A percentile compares a stretch with the other conserved stretches of the same genome.
These are phyloP conservation scores for Neurospora intermedia DNA, from an alignment of 495 filamentous ascomycete species.

Conservation along the genomic window DNA sequence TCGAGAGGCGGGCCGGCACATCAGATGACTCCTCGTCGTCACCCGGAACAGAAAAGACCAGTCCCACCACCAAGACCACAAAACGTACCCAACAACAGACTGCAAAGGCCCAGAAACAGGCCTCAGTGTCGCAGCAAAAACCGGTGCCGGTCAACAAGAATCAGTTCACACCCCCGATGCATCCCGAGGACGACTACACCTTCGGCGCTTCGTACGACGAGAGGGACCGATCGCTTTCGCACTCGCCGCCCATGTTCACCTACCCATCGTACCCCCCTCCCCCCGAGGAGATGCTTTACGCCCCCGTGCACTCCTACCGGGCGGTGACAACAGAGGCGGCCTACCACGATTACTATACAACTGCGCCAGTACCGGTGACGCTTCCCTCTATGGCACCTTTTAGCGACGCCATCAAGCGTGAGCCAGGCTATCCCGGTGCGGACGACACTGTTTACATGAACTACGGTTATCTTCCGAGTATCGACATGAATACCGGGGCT, in stretches of 20 bases:
- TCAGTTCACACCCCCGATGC: slow-evolving; percentile 55
- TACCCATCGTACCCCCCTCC: slow-evolving; percentile 61
- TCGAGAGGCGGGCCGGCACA: slow-evolving; percentile 83
- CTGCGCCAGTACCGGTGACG: slow-evolving; percentile 42
- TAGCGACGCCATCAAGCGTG: slow-evolving; percentile 51
- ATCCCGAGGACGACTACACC: slow-evolving; percentile 38
- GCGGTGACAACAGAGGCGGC: slow-evolving; percentile 52
- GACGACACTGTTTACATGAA: slow-evolving; percentile 68
- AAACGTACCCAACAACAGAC: slow-evolving; percentile 24
- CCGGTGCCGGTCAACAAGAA: slow-evolving; percentile 21
- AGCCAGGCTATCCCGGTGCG: slow-evolving; percentile 35
- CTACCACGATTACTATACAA: slow-evolving; percentile 54
- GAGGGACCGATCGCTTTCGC: slow-evolving; percentile 55
- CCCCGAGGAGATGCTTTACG: slow-evolving; percentile 54
- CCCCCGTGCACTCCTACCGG: slow-evolving; percentile 52
- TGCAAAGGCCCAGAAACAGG: slow-evolving; percentile 27
- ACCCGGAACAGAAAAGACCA: slow-evolving; percentile 38
- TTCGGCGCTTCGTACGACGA: slow-evolving; percentile 35
- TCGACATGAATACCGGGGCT: slow-evolving; percentile 46
- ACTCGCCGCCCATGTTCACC: slow-evolving; percentile 59
- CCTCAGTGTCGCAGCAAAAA: slow-evolving; percentile 24
- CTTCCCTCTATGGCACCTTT: slow-evolving; percentile 59
- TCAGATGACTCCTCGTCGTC: slow-evolving; percentile 56
- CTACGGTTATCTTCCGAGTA: slow-evolving; percentile 64
- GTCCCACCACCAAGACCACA: slow-evolving; percentile 39